Evolutionary conservation across 1,284 basidiomycete genomes (phyloP).

Genomic region (Boletus austroedulis): DNA sequence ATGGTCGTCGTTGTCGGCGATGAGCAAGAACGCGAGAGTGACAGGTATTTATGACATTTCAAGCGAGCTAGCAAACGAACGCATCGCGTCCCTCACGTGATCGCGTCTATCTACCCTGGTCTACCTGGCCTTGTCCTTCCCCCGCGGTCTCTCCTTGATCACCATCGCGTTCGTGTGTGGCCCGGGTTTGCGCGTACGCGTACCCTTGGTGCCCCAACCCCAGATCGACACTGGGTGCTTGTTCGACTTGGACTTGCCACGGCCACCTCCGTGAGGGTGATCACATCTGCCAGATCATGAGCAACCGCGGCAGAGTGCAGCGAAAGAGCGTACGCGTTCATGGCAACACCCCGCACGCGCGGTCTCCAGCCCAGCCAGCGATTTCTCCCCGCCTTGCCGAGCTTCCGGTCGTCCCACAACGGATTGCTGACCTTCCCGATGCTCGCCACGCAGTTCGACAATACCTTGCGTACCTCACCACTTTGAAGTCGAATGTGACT

Average conservation of each 20-base stretch:
- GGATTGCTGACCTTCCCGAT: constrained; percentile 93
- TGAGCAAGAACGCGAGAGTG: not conserved
- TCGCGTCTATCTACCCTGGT: constrained; percentile 13
- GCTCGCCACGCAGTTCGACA: constrained; percentile 83
- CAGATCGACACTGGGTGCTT: constrained; percentile 88
- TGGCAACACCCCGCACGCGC: constrained; percentile 93
- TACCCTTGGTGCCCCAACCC: constrained; percentile 91
- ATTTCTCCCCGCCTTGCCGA: constrained; percentile 91
- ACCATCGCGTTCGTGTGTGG: constrained; percentile 95
- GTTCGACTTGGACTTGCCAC: constrained; percentile 97
- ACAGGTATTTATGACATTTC: constrained; percentile 27
- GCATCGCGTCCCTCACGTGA: constrained; percentile 31
- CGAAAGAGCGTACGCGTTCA: constrained; percentile 79
- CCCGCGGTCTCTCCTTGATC: constrained; percentile 82
- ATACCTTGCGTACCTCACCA: constrained; percentile 88
- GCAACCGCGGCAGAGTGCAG: not conserved
- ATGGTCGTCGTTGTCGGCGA: constrained; percentile 14
- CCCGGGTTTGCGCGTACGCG: constrained; percentile 87
- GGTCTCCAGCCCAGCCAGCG: constrained; percentile 90
- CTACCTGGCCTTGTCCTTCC: constrained; percentile 61
- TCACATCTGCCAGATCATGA: constrained; percentile 57
- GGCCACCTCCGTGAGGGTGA: constrained; percentile 97
- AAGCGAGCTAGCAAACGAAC: constrained; percentile 27
- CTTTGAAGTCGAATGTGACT: constrained; percentile 86
- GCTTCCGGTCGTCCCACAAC: constrained; percentile 78